Conservation (phyloP, 2,329 filamentous ascomycete genomes). For the Dactylonectria macrodidyma region DNA sequence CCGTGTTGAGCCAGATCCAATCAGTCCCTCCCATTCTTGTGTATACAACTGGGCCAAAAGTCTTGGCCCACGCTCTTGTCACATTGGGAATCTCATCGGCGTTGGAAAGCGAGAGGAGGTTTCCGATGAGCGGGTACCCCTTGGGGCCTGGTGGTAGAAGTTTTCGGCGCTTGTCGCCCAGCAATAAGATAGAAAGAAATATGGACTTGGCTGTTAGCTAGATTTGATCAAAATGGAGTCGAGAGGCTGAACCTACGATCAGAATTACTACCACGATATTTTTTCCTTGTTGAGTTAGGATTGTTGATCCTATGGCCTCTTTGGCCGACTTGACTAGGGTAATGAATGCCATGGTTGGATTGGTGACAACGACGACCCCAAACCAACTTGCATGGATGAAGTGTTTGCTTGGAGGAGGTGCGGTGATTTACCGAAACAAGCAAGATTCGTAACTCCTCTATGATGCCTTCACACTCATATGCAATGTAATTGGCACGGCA, state of each 20-base stretch:
- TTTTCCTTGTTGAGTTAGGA: background rate
- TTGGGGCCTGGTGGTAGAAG: conserved; percentile 13
- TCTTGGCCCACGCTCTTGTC: conserved; percentile 5
- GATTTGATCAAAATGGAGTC: background rate
- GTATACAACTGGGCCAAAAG: conserved; percentile 13
- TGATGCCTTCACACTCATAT: background rate
- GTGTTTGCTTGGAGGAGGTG: background rate
- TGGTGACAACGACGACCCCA: background rate
- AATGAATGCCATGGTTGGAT: background rate
- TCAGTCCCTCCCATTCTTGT: conserved; percentile 34
- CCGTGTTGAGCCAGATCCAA: conserved; percentile 32
- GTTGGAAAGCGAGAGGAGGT: background rate
- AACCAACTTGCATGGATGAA: background rate
- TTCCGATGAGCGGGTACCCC: conserved; percentile 12
- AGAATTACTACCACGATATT: background rate
- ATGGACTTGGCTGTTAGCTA: background rate
- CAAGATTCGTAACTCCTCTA: background rate
- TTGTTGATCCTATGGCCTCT: background rate
- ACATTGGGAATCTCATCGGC: background rate
- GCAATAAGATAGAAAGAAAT: background rate
- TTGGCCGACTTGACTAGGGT: background rate
- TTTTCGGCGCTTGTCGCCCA: conserved; percentile 12
- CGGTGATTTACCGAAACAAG: background rate
- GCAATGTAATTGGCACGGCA: background rate
- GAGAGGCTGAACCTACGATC: background rate